phyloP scores from a whole-genome alignment of 2,329 filamentous ascomycete species.

The Epichloe uncinata region DNA sequence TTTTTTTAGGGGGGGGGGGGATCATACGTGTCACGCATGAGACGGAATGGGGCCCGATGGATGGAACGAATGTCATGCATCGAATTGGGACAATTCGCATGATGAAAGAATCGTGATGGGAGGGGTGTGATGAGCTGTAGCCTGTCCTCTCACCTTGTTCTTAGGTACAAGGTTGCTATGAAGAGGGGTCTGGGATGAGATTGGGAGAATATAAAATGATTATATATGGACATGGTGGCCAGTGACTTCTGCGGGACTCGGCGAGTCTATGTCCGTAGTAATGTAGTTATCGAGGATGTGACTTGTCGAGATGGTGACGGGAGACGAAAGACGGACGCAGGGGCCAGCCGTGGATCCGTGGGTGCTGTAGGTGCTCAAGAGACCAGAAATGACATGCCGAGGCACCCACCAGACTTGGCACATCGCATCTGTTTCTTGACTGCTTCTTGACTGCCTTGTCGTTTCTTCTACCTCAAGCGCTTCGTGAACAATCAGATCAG shows the following conservation, averaged over 20 bases:
- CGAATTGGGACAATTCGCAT: neutral
- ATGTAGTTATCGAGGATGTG: no score
- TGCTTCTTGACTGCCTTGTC: no score
- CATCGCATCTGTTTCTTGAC: no score
- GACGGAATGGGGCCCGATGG: neutral
- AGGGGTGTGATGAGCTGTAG: neutral
- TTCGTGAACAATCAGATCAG: neutral
- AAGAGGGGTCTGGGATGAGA: neutral
- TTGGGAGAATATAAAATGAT: neutral
- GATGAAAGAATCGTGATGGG: neutral
- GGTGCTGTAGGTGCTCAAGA: no score
- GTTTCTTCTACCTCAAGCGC: no score
- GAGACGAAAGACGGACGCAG: no score
- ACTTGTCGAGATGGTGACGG: no score
- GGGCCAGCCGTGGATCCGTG: no score
- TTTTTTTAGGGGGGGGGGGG: no score
- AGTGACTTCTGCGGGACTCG: neutral
- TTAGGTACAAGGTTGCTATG: neutral
- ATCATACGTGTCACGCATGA: neutral
- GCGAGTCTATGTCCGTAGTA: no score
- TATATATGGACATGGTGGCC: neutral
- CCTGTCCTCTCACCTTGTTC: neutral
- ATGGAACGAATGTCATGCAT: neutral
- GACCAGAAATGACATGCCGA: neutral
- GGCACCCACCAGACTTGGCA: neutral